Conservation (phyloP, 495 filamentous ascomycete genomes). For the Geoglossum glabrum region DNA sequence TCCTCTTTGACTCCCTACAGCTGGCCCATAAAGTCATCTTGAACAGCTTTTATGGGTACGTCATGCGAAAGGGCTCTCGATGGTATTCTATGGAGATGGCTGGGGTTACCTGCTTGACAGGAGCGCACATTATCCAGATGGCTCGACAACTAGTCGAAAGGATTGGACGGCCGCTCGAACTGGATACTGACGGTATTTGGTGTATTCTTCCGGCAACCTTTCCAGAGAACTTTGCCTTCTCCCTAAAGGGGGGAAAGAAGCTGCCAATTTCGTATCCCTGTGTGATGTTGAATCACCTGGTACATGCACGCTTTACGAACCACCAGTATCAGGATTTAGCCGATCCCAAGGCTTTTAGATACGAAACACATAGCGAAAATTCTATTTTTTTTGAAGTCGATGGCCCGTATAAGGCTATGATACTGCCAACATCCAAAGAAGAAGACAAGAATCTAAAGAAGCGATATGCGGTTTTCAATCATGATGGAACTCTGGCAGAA, state of each 20-base stretch:
- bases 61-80: conserved; percentile 94
- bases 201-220: conserved; percentile 97
- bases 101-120: conserved; percentile 91
- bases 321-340: conserved; percentile 84
- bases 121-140: conserved; percentile 94
- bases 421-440: conserved; percentile 91
- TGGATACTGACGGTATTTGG: conserved; percentile 99
- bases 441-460: conserved; percentile 99
- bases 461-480: conserved; percentile 95
- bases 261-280: conserved; percentile 89
- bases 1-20: conserved; percentile 89
- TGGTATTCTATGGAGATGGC: conserved; percentile 99
- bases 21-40: conserved; percentile 97
- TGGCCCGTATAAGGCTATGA: conserved; percentile 93
- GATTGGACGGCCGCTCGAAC: conserved; percentile 78
- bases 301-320: conserved; percentile 89
- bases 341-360: conserved; percentile 61
- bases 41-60: conserved; percentile 98
- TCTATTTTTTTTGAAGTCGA: conserved; percentile 99
- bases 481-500: conserved; percentile 91
- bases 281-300: conserved; percentile 97
- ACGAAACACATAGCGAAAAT: conserved; percentile 93
- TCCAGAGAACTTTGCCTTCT: conserved; percentile 92
- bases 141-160: conserved; percentile 85
- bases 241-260: conserved; percentile 86